A percentile compares a stretch with the other conserved stretches of the same genome.
Evolutionary conservation across 768 basidiomycete species (phyloP).

Genomic region (Amylocystis lapponica): DNA sequence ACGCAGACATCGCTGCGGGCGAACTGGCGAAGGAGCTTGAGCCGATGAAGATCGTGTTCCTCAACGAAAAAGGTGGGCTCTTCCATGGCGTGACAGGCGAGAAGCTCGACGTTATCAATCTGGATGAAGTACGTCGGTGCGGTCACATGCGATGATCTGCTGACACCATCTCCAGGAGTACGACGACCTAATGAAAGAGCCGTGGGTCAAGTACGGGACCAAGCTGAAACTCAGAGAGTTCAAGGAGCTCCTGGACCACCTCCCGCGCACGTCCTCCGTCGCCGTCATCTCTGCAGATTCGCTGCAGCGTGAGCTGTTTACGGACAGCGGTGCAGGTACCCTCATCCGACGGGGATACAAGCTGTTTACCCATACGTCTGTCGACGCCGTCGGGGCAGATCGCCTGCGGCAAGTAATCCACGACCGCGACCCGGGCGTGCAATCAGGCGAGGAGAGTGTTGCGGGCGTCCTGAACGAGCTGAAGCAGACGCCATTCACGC

Average conservation of each 20-base stretch:
- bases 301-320: conserved; percentile 97
- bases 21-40: conserved; percentile 97
- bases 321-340: conserved; percentile 95
- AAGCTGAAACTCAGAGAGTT: conserved; percentile 99
- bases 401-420: conserved; percentile 92
- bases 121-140: conserved; percentile 71
- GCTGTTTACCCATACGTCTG: conserved; percentile 80
- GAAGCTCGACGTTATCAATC: conserved; percentile 93
- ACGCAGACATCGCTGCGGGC: conserved; percentile 97
- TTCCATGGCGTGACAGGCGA: conserved; percentile 97
- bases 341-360: conserved; percentile 98
- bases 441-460: conserved; percentile 76
- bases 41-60: conserved; percentile 96
- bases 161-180: conserved; percentile 60
- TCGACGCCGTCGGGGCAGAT: conserved; percentile 87
- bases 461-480: conserved; percentile 81
- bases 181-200: conserved; percentile 92
- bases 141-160: background rate
- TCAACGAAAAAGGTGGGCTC: conserved; percentile 97
- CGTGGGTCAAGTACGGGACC: conserved; percentile 98
- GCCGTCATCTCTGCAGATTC: conserved; percentile 92
- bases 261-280: conserved; percentile 96
- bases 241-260: conserved; percentile 97
- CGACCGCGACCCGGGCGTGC: conserved; percentile 92
- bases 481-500: conserved; percentile 79